Conservation (phyloP, 208 protist species). For the Trypanosoma grayi region DNA sequence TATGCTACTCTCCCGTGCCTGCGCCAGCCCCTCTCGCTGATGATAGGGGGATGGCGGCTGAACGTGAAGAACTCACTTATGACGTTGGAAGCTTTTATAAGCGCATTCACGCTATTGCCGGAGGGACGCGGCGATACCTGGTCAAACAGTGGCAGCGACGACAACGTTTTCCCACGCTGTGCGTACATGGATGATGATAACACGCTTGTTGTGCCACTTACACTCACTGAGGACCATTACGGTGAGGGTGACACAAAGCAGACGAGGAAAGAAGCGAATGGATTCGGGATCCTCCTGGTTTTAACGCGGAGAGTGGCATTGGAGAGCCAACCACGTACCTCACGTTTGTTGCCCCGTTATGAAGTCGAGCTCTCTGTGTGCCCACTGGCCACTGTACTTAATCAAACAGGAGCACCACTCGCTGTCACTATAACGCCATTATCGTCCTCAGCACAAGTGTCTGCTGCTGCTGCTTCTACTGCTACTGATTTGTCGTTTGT, state of each 20-base stretch:
- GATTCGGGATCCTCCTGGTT: constrained; percentile 22
- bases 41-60: constrained; percentile 13
- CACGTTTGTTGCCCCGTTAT: constrained; percentile 27
- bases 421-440: constrained; percentile 9
- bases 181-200: constrained; percentile 20
- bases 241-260: neutral
- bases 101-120: constrained; percentile 19
- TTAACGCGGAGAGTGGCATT: constrained; percentile 20
- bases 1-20: constrained; percentile 22
- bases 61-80: constrained; percentile 14
- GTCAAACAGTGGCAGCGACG: neutral
- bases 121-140: neutral
- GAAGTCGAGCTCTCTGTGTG: constrained; percentile 32
- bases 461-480: too few relatives aligned
- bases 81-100: constrained; percentile 9
- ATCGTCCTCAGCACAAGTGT: neutral
- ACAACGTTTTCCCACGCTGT: constrained; percentile 4
- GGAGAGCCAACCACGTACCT: constrained; percentile 23
- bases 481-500: too few relatives aligned
- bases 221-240: constrained; percentile 5
- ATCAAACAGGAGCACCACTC: constrained; percentile 27
- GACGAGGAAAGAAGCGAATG: neutral
- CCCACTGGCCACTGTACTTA: constrained; percentile 30
- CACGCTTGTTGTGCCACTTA: constrained; percentile 28
- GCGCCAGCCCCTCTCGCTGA: constrained; percentile 9